These are phyloP conservation scores for Cucumis hystrix DNA, from an alignment of 306 rosid species.

Conservation along the genomic window DNA sequence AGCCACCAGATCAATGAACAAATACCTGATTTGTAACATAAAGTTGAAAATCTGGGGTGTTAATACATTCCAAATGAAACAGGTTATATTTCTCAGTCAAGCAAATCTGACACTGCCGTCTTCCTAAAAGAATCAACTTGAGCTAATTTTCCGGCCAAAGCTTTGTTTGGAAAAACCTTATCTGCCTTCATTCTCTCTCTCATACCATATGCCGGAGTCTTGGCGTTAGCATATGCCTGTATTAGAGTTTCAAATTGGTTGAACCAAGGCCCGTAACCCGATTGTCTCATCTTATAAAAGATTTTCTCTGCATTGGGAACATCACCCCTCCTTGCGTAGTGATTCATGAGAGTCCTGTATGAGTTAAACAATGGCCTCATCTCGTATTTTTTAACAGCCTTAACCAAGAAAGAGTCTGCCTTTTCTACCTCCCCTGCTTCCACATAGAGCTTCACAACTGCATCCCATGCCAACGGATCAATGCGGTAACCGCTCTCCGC, in stretches of 20 bases:
- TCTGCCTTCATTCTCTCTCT: conserved; percentile 70
- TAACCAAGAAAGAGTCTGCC: conserved; percentile 59
- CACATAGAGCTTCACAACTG: conserved; percentile 59
- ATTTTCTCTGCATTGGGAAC: conserved; percentile 69
- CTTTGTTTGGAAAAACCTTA: conserved; percentile 35
- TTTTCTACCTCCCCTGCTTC: conserved; percentile 67
- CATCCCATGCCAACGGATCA: conserved; percentile 57
- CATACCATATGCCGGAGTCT: conserved; percentile 64
- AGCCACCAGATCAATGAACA: not conserved
- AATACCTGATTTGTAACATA: not conserved
- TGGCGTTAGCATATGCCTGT: conserved; percentile 57
- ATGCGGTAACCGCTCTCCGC: conserved; percentile 35
- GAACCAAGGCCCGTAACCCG: conserved; percentile 26
- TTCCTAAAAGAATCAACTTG: conserved; percentile 60
- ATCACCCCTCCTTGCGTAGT: conserved; percentile 64
- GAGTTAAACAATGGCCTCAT: conserved; percentile 38
- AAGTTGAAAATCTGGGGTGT: not conserved
- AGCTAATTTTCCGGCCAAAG: conserved; percentile 19
- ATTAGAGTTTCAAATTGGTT: conserved; percentile 41
- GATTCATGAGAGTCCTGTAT: conserved; percentile 35
- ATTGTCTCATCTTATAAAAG: conserved; percentile 44
- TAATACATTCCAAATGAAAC: not conserved
- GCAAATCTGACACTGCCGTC: conserved; percentile 44
- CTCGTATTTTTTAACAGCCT: conserved; percentile 34
- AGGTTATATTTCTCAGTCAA: conserved; percentile 34